Base-by-base conservation (phyloP, 495 filamentous ascomycete species). In the Hypoxylon subgilvum region DNA sequence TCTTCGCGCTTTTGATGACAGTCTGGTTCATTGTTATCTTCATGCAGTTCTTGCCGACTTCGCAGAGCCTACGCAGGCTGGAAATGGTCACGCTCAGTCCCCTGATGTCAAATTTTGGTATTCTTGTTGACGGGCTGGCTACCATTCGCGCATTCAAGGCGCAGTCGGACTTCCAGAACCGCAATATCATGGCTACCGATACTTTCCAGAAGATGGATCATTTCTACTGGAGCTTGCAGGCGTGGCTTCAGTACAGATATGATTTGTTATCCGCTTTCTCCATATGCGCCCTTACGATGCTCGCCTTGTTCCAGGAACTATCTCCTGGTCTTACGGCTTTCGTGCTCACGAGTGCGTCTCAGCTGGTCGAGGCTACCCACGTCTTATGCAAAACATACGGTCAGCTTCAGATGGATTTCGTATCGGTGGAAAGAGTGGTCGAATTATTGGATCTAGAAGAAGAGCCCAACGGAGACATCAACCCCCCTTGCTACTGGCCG, bases 121-220 rank as follows among this genome's bases (percentile, higher is more conserved):
- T 88, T 8, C 76, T 94, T 6, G 67, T 90, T 5, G 86, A 92
- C 63, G 91, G 91, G 2, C 67, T 96, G 30, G 87, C 86, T 1
- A 96, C 90, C 0, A 87, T 96, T 12, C 82, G 88, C 31, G 85
- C 91, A 0, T 92, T 90, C 68, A 81, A 76, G 36, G 88, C 86
- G 4, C 84, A 92, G 61, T 71, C 77, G 10, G 84, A 86, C 39
- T 96, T 94, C 61, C 89, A 94, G 62, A 78, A 81, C 47, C 79
- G 85, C 17, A 86, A 91, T 51, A 88, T 95, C 34, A 76, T 77
- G 3, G 88, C 88, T 14, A 88, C 88, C 0, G 90, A 95, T 69
- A 81, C 81, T 2, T 95, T 95, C 70, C 90, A 93, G 69, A 91
- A 89, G 59, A 92, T 92, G 87, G 90, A 95, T 65, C 90, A 95